Conservation (phyloP, 495 filamentous ascomycete species). For the Trichoderma erinaceum region DNA sequence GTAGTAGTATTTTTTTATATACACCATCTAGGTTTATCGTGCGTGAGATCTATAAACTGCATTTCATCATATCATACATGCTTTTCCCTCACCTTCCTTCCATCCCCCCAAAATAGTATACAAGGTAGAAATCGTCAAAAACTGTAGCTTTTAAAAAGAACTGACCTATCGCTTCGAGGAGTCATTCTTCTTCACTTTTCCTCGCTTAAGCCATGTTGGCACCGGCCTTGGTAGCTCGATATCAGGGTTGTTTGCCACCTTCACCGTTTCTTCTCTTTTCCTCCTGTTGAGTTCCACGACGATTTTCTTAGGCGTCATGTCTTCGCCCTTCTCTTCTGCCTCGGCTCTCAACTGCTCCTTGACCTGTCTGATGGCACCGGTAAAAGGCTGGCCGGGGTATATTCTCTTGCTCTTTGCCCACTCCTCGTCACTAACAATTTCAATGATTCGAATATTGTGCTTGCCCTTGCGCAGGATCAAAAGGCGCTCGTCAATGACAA, state of each 20-base stretch:
- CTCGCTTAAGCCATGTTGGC: not conserved
- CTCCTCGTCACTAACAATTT: conserved; percentile 66
- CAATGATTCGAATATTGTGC: conserved; percentile 68
- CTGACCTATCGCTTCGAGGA: not conserved
- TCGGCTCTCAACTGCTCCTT: conserved; percentile 20
- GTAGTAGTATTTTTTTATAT: not conserved
- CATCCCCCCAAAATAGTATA: conserved; percentile 6
- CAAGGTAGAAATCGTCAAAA: not conserved
- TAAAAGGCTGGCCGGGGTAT: conserved; percentile 40
- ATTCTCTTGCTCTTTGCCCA: conserved; percentile 40
- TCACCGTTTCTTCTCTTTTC: conserved; percentile 13
- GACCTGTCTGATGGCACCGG: conserved; percentile 32
- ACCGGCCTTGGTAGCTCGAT: conserved; percentile 15
- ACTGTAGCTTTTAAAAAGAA: not conserved
- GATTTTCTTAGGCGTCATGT: conserved; percentile 21
- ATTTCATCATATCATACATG: conserved; percentile 9
- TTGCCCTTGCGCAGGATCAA: conserved; percentile 73
- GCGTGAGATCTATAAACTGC: not conserved
- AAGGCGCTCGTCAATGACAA: conserved; percentile 55
- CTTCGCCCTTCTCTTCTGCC: conserved; percentile 8
- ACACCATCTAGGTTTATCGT: not conserved
- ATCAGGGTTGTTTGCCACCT: conserved; percentile 18
- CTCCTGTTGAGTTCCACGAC: conserved; percentile 19
- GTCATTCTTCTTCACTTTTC: not conserved
- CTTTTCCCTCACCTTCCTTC: not conserved